A percentile compares a stretch with the other conserved stretches of the same genome.
phyloP scores from a whole-genome alignment of 257 asterid genomes.

The Ophiorrhiza pumila region DNA sequence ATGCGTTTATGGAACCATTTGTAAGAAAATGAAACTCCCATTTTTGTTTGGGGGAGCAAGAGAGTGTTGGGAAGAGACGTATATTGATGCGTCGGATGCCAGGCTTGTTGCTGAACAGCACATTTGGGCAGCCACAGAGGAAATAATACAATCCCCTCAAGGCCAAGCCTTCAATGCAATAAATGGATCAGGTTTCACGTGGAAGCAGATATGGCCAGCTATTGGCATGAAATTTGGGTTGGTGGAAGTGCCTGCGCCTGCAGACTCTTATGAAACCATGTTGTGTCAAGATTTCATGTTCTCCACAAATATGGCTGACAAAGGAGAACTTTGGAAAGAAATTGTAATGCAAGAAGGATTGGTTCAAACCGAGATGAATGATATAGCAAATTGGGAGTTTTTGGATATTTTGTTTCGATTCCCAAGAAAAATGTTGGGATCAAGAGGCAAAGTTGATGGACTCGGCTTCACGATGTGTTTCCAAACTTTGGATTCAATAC shows the following conservation, averaged over 20 bases:
- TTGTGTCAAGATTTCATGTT: constrained; percentile 37
- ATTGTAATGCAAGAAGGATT: constrained; percentile 54
- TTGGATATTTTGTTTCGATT: constrained; percentile 58
- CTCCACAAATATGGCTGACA: constrained; percentile 45
- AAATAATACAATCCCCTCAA: constrained; percentile 6
- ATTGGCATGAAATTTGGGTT: constrained; percentile 56
- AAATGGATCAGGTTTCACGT: constrained; percentile 59
- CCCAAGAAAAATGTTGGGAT: constrained; percentile 63
- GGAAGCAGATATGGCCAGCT: constrained; percentile 68
- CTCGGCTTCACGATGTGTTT: constrained; percentile 59
- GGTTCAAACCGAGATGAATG: constrained; percentile 52
- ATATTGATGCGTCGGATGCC: constrained; percentile 69
- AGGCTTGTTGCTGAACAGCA: constrained; percentile 84
- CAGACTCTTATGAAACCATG: constrained; percentile 10
- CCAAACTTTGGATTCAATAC: constrained; percentile 60
- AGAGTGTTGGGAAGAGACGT: constrained; percentile 75
- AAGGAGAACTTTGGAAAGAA: constrained; percentile 60
- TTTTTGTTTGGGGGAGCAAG: constrained; percentile 70
- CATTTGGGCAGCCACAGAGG: constrained; percentile 54
- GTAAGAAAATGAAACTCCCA: constrained; percentile 59
- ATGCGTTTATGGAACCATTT: constrained; percentile 70
- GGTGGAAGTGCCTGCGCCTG: background rate
- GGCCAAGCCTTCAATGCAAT: constrained; percentile 62
- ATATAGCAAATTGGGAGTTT: constrained; percentile 70
- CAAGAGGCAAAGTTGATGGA: constrained; percentile 46